Evolutionary conservation across 768 basidiomycete species (phyloP).

Genomic region (Pleurotus ostreatus): DNA sequence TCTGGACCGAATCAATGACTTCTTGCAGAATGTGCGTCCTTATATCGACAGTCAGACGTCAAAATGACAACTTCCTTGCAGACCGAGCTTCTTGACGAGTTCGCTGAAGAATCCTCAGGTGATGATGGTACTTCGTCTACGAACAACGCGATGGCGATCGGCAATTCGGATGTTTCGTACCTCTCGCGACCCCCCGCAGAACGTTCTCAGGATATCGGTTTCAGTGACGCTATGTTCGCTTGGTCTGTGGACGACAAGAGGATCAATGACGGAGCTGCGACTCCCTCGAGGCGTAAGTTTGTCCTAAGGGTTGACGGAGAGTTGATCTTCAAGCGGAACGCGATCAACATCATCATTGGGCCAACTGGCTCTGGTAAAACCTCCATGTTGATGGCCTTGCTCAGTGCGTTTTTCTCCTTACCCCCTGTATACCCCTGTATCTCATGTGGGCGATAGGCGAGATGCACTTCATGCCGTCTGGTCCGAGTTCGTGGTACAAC

Average conservation of each 20-base stretch:
- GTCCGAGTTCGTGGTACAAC: slow-evolving; percentile 58
- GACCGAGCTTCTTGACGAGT: slow-evolving; percentile 46
- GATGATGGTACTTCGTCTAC: slow-evolving; percentile 7
- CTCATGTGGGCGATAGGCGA: slow-evolving; percentile 34
- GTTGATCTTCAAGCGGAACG: slow-evolving; percentile 46
- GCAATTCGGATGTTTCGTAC: not conserved
- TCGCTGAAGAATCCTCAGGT: slow-evolving; percentile 17
- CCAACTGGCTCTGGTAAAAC: slow-evolving; percentile 63
- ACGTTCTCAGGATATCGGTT: slow-evolving; percentile 35
- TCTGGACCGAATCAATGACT: slow-evolving; percentile 45
- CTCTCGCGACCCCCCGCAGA: not conserved
- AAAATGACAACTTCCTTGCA: slow-evolving; percentile 11
- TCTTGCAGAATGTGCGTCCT: slow-evolving; percentile 30
- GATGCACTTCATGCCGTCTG: slow-evolving; percentile 55
- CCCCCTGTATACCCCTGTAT: too few relatives aligned
- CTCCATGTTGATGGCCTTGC: slow-evolving; percentile 22
- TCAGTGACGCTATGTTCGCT: slow-evolving; percentile 49
- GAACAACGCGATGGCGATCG: not conserved
- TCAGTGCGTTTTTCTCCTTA: not conserved
- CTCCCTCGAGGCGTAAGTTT: slow-evolving; percentile 45
- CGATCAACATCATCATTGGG: slow-evolving; percentile 56
- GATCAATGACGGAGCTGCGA: slow-evolving; percentile 21
- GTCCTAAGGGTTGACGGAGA: slow-evolving; percentile 47
- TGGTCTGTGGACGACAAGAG: slow-evolving; percentile 39
- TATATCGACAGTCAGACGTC: not conserved